Evolutionary conservation across 148 eudicot species (phyloP).

Genomic region (Cornus kousa): DNA sequence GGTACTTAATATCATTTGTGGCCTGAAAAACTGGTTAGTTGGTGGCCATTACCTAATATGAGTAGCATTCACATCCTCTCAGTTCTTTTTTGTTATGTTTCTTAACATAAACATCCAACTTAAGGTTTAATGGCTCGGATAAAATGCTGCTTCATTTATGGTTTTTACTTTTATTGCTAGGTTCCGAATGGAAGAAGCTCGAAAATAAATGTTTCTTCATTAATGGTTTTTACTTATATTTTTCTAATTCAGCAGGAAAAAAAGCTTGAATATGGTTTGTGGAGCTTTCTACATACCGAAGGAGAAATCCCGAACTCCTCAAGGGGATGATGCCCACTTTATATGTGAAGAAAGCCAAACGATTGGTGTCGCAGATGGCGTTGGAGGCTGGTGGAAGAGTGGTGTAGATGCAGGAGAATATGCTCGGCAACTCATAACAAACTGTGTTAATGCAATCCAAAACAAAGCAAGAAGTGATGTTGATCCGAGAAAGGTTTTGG

Average conservation of each 20-base stretch:
- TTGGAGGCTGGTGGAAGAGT: conserved; percentile 9
- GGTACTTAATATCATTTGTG: too few species aligned
- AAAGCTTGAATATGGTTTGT: conserved; percentile 8
- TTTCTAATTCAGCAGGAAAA: not conserved
- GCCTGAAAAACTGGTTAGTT: too few species aligned
- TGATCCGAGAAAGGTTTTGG: not conserved
- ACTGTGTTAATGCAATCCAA: not conserved
- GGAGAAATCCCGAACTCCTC: not conserved
- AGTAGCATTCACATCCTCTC: too few species aligned
- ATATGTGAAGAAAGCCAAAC: conserved; percentile 4
- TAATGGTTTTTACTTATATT: not conserved
- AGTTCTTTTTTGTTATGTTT: not conserved
- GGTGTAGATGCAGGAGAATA: conserved; percentile 15
- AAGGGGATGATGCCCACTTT: conserved; percentile 16
- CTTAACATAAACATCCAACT: not conserved
- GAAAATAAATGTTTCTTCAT: too few species aligned
- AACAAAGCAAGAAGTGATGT: not conserved
- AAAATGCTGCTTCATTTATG: not conserved
- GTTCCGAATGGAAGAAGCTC: too few species aligned
- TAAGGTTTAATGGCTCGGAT: not conserved
- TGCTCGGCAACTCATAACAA: conserved; percentile 7
- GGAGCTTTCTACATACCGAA: conserved; percentile 19
- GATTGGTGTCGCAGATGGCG: conserved; percentile 14
- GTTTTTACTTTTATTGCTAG: too few species aligned
- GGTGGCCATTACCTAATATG: too few species aligned